Evolutionary conservation across 1,284 basidiomycete species (phyloP).

Genomic region (Ceratobasidium theobromae): DNA sequence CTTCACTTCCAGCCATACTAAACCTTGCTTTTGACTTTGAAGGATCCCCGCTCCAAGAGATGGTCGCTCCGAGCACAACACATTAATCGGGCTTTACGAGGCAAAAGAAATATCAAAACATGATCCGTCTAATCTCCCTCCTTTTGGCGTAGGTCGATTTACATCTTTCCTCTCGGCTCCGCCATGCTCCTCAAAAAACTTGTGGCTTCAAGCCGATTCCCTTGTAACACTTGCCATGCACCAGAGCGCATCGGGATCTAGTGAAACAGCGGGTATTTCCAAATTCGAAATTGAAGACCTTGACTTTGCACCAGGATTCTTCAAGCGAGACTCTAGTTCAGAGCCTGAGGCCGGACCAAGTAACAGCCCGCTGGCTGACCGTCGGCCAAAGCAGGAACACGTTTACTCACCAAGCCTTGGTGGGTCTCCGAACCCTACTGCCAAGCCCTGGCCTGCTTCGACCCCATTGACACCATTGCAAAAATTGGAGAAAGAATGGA

Average conservation of each 20-base stretch:
- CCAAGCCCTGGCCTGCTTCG: too few relatives aligned
- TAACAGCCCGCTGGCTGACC: neutral
- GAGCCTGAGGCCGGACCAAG: neutral
- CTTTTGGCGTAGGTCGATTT: neutral
- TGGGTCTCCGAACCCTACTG: neutral
- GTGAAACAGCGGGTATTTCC: neutral
- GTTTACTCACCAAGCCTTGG: constrained; percentile 18
- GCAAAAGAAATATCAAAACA: neutral
- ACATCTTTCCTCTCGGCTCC: neutral
- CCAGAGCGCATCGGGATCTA: neutral
- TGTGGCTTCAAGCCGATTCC: constrained; percentile 15
- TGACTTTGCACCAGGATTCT: neutral
- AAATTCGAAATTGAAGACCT: constrained; percentile 2
- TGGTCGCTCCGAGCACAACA: neutral
- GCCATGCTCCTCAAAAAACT: neutral
- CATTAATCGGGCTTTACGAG: constrained; percentile 4
- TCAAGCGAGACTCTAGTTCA: neutral
- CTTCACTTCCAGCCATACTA: neutral
- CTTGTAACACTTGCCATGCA: neutral
- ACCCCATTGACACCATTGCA: neutral
- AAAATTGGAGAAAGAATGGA: constrained; percentile 1
- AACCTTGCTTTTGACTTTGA: neutral
- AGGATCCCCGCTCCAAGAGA: constrained; percentile 26
- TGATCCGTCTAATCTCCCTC: neutral
- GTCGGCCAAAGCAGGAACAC: neutral